These are phyloP conservation scores for Chaetothyriales sp. DNA, from an alignment of 2,329 filamentous ascomycete genomes.

Conservation along the genomic window DNA sequence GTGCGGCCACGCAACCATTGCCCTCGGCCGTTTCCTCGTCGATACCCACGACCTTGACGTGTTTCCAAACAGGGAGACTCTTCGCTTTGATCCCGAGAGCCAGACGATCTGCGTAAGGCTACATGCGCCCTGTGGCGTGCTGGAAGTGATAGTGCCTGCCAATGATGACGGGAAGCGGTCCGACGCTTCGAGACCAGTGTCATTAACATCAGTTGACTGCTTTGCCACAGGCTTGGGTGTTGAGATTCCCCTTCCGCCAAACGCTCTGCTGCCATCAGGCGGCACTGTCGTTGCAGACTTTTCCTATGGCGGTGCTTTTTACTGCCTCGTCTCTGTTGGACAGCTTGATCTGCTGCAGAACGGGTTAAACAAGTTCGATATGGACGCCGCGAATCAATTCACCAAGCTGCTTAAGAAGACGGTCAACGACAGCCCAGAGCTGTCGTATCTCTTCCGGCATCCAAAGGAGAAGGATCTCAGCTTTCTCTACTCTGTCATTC, in stretches of 20 bases:
- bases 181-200: conserved; percentile 26
- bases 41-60: conserved; percentile 26
- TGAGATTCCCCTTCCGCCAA: conserved; percentile 19
- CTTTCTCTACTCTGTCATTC: conserved; percentile 30
- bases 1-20: conserved; percentile 39
- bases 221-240: conserved; percentile 25
- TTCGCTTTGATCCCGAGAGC: conserved; percentile 19
- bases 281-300: conserved; percentile 14
- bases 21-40: conserved; percentile 31
- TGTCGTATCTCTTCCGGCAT: conserved; percentile 18
- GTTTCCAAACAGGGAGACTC: conserved; percentile 24
- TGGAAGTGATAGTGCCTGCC: conserved; percentile 28
- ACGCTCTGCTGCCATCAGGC: conserved; percentile 12
- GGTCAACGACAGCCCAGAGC: conserved; percentile 14
- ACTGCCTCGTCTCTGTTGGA: conserved; percentile 23
- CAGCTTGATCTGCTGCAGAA: conserved; percentile 27
- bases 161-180: conserved; percentile 18
- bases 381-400: conserved; percentile 21
- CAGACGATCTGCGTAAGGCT: conserved; percentile 23
- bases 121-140: conserved; percentile 33
- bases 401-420: conserved; percentile 23
- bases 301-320: conserved; percentile 33
- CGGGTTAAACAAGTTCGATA: conserved; percentile 15
- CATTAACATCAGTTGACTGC: conserved; percentile 29
- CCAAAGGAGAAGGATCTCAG: conserved; percentile 22